phyloP scores from a whole-genome alignment of 2,329 filamentous ascomycete species.

The Neonectria neomacrospora region DNA sequence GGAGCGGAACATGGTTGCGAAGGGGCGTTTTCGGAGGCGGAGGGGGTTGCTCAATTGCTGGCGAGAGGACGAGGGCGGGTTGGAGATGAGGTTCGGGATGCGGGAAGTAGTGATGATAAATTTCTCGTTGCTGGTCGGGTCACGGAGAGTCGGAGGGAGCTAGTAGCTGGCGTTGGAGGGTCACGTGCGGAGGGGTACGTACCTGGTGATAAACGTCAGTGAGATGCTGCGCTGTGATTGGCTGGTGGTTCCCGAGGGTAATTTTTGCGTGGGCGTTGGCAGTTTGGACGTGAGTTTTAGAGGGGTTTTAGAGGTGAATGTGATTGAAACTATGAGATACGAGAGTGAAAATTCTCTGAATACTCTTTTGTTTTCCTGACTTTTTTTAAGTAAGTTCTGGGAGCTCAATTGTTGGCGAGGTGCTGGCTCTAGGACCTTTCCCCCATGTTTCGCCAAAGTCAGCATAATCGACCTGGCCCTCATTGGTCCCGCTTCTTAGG shows the following conservation, averaged over 20 bases:
- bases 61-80: conserved; percentile 24
- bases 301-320: neutral
- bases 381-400: neutral
- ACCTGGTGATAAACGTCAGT: conserved; percentile 33
- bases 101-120: conserved; percentile 53
- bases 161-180: conserved; percentile 38
- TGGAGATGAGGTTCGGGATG: conserved; percentile 27
- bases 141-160: conserved; percentile 46
- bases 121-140: conserved; percentile 54
- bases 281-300: no score
- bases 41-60: conserved; percentile 10
- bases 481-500: conserved; percentile 34
- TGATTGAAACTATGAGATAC: fast-evolving
- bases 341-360: fast-evolving
- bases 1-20: conserved; percentile 82
- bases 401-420: conserved; percentile 7
- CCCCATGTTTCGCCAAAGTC: conserved; percentile 31
- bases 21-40: neutral
- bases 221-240: conserved; percentile 23
- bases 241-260: conserved; percentile 31
- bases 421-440: neutral
- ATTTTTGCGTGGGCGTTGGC: neutral
- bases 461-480: conserved; percentile 37
- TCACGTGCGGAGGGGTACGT: conserved; percentile 43
- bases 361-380: neutral